Conservation (phyloP, 2,329 filamentous ascomycete genomes). For the Sporothrix mexicana region DNA sequence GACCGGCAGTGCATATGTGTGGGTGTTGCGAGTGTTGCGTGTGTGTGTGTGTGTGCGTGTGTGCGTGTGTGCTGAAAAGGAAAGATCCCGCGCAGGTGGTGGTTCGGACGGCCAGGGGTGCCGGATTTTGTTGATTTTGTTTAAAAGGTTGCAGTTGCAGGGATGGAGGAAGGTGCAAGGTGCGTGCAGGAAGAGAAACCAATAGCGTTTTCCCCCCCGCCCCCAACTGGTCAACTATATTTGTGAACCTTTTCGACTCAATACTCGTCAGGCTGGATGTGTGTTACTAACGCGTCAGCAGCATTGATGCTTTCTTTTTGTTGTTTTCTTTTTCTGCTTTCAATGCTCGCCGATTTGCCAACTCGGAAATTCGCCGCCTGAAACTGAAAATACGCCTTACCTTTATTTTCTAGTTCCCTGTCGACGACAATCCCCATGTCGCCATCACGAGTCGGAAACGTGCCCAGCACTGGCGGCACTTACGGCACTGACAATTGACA, state of each 20-base stretch:
- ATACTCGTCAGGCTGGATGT: background rate
- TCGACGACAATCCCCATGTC: background rate
- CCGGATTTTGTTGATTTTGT: background rate
- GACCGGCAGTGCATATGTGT: background rate
- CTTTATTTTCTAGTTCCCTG: background rate
- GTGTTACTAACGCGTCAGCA: too few relatives aligned
- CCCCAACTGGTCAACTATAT: background rate
- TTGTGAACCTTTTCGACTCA: background rate
- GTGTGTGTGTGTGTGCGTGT: background rate
- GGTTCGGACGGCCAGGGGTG: conserved; percentile 7
- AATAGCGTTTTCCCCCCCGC: background rate
- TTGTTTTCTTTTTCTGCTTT: too few relatives aligned
- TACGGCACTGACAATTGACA: too few relatives aligned
- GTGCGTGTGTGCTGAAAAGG: conserved; percentile 19
- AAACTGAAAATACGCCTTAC: background rate
- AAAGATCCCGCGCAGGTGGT: conserved; percentile 31
- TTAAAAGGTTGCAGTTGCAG: conserved; percentile 8
- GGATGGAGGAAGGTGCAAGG: background rate
- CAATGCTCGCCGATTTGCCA: too few relatives aligned
- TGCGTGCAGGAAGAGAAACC: background rate
- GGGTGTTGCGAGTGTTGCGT: background rate
- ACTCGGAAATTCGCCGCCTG: background rate
- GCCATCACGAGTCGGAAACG: conserved; percentile 2
- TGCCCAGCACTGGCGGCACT: background rate
- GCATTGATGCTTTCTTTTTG: too few relatives aligned